Evolutionary conservation across 129 eudicot genomes (phyloP).

Genomic region (Chrysanthemum lavandulifolium): DNA sequence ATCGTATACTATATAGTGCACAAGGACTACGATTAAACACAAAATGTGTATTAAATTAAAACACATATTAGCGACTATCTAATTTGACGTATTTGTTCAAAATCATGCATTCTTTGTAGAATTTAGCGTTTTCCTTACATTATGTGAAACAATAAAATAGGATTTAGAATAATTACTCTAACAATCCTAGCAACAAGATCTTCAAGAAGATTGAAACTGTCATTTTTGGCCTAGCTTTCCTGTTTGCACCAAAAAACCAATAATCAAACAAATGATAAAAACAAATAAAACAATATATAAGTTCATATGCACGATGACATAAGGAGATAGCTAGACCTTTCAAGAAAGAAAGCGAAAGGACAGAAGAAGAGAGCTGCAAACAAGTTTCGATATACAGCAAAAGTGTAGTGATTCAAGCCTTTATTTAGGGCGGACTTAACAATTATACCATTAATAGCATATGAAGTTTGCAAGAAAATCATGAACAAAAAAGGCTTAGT

Average conservation of each 20-base stretch:
- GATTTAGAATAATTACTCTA: constrained; percentile 36
- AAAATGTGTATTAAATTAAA: too few species aligned
- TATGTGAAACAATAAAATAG: not conserved
- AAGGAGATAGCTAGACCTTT: constrained; percentile 21
- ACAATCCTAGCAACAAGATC: constrained; percentile 48
- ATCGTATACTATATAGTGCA: too few species aligned
- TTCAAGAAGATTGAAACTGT: constrained; percentile 46
- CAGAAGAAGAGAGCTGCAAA: constrained; percentile 26
- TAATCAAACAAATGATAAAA: not conserved
- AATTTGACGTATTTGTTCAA: not conserved
- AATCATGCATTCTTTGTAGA: not conserved
- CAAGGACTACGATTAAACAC: too few species aligned
- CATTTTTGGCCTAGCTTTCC: constrained; percentile 61
- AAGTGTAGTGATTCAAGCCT: constrained; percentile 38
- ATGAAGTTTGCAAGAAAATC: constrained; percentile 31
- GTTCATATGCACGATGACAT: not conserved
- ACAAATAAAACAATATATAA: not conserved
- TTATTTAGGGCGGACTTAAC: constrained; percentile 34
- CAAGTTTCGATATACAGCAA: constrained; percentile 29
- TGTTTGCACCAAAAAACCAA: constrained; percentile 18
- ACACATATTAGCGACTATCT: not conserved
- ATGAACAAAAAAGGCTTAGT: constrained; percentile 25
- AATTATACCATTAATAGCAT: constrained; percentile 28
- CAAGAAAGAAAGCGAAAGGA: constrained; percentile 35
- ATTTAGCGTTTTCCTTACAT: not conserved